Percentiles rank a stretch among this genome's conserved stretches.
These are phyloP conservation scores for Populus nigra DNA, from an alignment of 345 rosid species.

Conservation along the genomic window DNA sequence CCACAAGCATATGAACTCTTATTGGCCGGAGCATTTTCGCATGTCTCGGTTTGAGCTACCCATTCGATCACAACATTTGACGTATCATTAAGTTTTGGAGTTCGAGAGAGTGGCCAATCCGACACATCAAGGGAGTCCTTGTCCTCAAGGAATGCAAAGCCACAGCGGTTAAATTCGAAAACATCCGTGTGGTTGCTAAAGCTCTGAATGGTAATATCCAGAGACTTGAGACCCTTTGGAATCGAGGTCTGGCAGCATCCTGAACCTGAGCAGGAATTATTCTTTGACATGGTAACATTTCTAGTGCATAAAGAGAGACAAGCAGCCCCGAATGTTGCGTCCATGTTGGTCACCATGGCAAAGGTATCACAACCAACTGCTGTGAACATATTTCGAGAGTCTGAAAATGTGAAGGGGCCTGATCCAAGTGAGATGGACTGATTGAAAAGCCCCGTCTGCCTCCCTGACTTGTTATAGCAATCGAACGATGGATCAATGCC, in stretches of 20 bases:
- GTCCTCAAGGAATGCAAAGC: constrained; percentile 17
- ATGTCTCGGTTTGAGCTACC: neutral
- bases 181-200: neutral
- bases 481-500: neutral
- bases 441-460: accelerated
- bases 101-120: neutral
- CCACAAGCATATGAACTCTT: constrained; percentile 6
- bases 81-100: neutral
- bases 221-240: neutral
- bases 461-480: constrained; percentile 10
- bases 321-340: neutral
- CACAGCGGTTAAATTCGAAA: constrained; percentile 12
- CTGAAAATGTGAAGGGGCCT: constrained; percentile 14
- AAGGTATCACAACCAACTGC: constrained; percentile 25
- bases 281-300: neutral
- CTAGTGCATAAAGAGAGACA: constrained; percentile 13
- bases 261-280: neutral
- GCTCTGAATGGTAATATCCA: neutral
- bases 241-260: neutral
- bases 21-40: neutral
- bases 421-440: accelerated
- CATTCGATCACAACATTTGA: constrained; percentile 14
- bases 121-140: neutral
- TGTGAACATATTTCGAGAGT: constrained; percentile 23
- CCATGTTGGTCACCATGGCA: neutral